Evolutionary conservation across 257 asterid species (phyloP), one percentile per base, ranked within the genome.

Genomic region (Penstemon eatonii): DNA sequence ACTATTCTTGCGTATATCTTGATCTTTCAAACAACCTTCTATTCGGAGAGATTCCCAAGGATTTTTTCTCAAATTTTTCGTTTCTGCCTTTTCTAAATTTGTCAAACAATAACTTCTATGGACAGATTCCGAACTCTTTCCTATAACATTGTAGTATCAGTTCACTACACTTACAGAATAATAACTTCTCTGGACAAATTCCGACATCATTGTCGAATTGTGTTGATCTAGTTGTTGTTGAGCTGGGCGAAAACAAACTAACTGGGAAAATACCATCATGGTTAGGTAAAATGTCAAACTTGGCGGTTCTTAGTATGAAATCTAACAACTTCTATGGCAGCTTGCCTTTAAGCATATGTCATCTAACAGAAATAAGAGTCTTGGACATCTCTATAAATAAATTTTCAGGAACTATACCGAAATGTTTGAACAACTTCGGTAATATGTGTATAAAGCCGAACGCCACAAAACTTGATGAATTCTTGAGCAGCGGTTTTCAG

Each of bases 331-430:
- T 79, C 12, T 7, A 43, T 55, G 83, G 82, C n/a, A 43, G 8
- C 18, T 18, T 79, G 37, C 80, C 80, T 59, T 42, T 73, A 19
- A 59, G 37, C 15, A 8, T 71, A 40, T 80, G 82, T 37, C 66
- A 46, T 10, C 67, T 76, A 12, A 7, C 8, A 8, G 7, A 39
- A 7, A 52, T 82, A 55, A 80, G 78, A 57, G 55, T 79, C 36
- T 59, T 80, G 68, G 84, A 80, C 45, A 51, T 76, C 12, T 72
- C 81, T 13, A 8, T 52, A 43, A 80, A 76, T 44, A 61, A 46
- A 43, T 46, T 76, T 38, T 45, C 74, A 5, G 79, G 84, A 40
- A 53, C 63, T 18, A 72, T 76, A 46, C 79, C 84, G 13, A 64
- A 50, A 60, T 80, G 84, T 65, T 4, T 75, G 33, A 56, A 71